phyloP scores from a whole-genome alignment of 225 moss, liverwort and hornwort species.

The Takakia lepidozioides region DNA sequence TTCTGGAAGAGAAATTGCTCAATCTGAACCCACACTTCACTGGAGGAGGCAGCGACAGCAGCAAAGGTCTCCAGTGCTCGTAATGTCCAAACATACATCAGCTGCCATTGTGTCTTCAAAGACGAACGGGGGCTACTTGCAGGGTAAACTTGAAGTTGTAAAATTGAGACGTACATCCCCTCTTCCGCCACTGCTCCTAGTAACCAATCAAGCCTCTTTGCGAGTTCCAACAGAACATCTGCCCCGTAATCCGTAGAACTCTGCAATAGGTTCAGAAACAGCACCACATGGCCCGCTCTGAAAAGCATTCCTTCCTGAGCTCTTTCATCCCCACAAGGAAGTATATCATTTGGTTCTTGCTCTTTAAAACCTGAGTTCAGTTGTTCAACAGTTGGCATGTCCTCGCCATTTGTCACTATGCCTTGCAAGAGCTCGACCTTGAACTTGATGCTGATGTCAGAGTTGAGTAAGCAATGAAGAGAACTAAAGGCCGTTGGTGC shows the following conservation, averaged over 20 bases:
- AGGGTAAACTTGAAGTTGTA: slow-evolving; percentile 48
- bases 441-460: slow-evolving; percentile 22
- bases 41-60: slow-evolving; percentile 27
- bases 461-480: slow-evolving; percentile 38
- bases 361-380: slow-evolving; percentile 29
- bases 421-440: slow-evolving; percentile 50
- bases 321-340: slow-evolving; percentile 44
- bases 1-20: slow-evolving; percentile 58
- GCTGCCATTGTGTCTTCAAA: slow-evolving; percentile 34
- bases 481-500: slow-evolving; percentile 48
- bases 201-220: slow-evolving; percentile 57
- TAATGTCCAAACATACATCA: slow-evolving; percentile 67
- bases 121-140: slow-evolving; percentile 13
- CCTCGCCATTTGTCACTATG: slow-evolving; percentile 34
- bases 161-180: slow-evolving; percentile 47
- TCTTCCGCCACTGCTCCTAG: slow-evolving; percentile 54
- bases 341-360: slow-evolving; percentile 33
- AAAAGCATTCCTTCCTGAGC: slow-evolving; percentile 38
- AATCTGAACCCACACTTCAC: slow-evolving; percentile 45
- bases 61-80: slow-evolving; percentile 50
- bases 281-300: slow-evolving; percentile 38
- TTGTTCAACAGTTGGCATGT: slow-evolving; percentile 30
- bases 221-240: slow-evolving; percentile 39
- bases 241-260: slow-evolving; percentile 30
- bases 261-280: slow-evolving; percentile 61